Evolutionary conservation across 2,329 filamentous ascomycete species (phyloP), one percentile per base, ranked within the genome.

Genomic region (Fusarium avenaceum): DNA sequence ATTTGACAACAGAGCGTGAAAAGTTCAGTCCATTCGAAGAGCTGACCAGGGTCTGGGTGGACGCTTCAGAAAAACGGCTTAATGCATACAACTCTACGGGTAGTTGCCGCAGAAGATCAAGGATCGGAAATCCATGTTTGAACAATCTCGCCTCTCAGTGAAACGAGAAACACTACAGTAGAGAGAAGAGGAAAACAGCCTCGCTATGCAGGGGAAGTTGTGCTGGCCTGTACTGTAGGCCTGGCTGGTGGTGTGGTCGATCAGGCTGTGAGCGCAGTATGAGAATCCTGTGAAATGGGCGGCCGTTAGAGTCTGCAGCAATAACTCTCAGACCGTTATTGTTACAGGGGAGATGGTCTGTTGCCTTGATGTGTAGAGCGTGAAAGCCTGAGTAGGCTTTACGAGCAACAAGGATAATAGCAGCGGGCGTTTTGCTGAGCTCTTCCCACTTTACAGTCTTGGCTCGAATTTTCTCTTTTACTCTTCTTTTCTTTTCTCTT

Each of bases 241-340:
- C 35, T 7, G 8, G 24, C 40, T 40, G 24, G 20, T 44, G 54
- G 46, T 50, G 22, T 57, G 24, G 49, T 9, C 13, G 49, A 46
- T 45, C 55, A 54, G 49, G 49, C 40, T 44, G 17, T 19, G 48
- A 14, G 4, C 28, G 24, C 7, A 32, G n/a, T 11, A 4, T 17
- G 14, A 19, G 10, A 22, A 26, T 47, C 40, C 24, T 26, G 11
- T 40, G 50, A 11, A 6, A 30, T 38, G 35, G n/a, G 17, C 9
- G 30, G 30, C 30, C 14, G 14, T 33, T 6, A 15, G 15, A 15
- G 13, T 33, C 13, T 33, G 30, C 10, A 15, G 30, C 30, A 15
- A 14, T 6, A 10, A n/a, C 4, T 38, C 35, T 9, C 35, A n/a
- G 35, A 38, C 35, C 35, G 35, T n/a, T 38, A 19, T 5, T 38